phyloP scores from a whole-genome alignment of 345 rosid species.

The Heritiera fomes region DNA sequence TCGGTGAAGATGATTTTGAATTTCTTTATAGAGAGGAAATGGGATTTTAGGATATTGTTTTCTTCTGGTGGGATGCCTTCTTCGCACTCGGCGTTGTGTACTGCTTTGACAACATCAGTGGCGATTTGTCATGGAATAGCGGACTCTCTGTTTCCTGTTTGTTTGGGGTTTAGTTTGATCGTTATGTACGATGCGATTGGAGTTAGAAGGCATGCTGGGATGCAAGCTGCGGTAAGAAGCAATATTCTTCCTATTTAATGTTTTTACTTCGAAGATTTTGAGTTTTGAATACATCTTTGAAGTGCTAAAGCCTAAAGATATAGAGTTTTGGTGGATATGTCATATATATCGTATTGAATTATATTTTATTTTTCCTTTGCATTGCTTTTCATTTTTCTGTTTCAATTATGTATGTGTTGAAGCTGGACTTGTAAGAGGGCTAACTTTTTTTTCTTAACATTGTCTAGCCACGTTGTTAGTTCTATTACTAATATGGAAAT shows the following conservation, averaged over 20 bases:
- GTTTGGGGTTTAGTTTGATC: slow-evolving; percentile 88
- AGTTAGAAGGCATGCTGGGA: slow-evolving; percentile 93
- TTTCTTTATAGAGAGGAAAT: slow-evolving; percentile 85
- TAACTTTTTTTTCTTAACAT: too few species aligned
- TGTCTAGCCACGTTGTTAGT: too few species aligned
- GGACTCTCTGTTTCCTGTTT: slow-evolving; percentile 89
- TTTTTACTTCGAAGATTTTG: slow-evolving; percentile 1
- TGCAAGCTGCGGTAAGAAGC: slow-evolving; percentile 85
- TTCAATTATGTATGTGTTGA: too few species aligned
- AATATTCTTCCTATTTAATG: slow-evolving; percentile 4
- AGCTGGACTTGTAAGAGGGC: too few species aligned
- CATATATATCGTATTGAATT: background rate
- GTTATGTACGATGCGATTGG: slow-evolving; percentile 98
- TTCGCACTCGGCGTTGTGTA: slow-evolving; percentile 87
- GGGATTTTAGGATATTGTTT: slow-evolving; percentile 74
- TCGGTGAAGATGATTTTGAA: slow-evolving; percentile 69
- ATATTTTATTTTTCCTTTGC: background rate
- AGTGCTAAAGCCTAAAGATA: background rate
- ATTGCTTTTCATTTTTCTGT: too few species aligned
- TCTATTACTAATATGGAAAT: background rate
- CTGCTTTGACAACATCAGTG: slow-evolving; percentile 89
- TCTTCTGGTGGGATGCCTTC: slow-evolving; percentile 98
- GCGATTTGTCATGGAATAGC: slow-evolving; percentile 89
- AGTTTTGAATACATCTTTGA: slow-evolving; percentile 5
- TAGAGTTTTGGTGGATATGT: background rate